Conservation (phyloP, 768 basidiomycete genomes). For the Goffeauzyma gilvescens region DNA sequence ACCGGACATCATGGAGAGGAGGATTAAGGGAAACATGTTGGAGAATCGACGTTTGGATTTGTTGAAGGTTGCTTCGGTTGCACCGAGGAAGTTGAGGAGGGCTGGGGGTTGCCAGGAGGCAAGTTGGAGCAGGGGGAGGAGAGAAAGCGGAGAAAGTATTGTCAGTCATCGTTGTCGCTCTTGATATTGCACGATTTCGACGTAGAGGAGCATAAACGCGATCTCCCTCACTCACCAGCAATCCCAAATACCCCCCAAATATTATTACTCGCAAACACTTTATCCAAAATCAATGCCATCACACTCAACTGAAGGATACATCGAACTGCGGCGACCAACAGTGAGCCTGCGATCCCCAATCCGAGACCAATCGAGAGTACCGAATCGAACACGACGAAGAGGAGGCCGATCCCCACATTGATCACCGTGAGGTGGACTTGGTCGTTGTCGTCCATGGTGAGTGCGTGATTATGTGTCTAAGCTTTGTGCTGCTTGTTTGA, state of each 20-base stretch:
- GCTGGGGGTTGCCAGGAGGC: constrained; percentile 32
- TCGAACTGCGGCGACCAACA: constrained; percentile 50
- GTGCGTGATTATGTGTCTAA: no score
- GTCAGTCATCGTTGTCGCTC: no score
- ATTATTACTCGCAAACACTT: constrained; percentile 56
- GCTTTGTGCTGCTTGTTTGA: no score
- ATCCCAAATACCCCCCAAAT: constrained; percentile 58
- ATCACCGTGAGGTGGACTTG: constrained; percentile 47
- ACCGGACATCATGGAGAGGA: constrained; percentile 51
- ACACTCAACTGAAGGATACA: constrained; percentile 61
- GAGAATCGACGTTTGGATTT: constrained; percentile 54
- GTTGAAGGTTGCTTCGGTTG: constrained; percentile 60
- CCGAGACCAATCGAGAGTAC: constrained; percentile 45
- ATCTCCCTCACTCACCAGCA: constrained; percentile 48
- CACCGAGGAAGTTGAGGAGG: constrained; percentile 55
- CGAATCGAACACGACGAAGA: constrained; percentile 57
- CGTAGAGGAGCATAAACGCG: no score
- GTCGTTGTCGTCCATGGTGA: no score
- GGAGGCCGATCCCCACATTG: constrained; percentile 58
- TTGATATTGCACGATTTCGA: no score
- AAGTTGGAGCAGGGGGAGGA: background rate
- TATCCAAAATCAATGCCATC: constrained; percentile 50
- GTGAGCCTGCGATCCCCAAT: constrained; percentile 49
- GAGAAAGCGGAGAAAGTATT: no score
- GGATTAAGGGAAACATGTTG: constrained; percentile 54